Conservation (phyloP, 2,329 filamentous ascomycete genomes). For the Talaromyces amestolkiae region DNA sequence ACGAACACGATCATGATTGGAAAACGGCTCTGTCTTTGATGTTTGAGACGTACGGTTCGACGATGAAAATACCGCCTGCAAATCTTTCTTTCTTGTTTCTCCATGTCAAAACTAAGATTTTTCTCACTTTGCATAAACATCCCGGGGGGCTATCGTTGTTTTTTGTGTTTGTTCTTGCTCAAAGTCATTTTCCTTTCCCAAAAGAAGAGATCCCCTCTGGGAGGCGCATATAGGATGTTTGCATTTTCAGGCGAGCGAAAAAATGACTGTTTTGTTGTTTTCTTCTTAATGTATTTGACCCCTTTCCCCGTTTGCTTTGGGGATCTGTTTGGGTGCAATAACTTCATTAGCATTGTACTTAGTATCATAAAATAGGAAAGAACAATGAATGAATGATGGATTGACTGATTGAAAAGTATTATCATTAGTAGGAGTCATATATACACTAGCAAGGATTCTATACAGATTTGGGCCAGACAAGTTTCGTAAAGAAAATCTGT, state of each 20-base stretch:
- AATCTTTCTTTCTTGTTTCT: not conserved
- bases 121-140: conserved; percentile 9
- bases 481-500: not conserved
- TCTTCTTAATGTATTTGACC: conserved; percentile 10
- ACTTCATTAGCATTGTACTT: conserved; percentile 16
- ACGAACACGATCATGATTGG: not conserved
- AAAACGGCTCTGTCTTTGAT: not conserved
- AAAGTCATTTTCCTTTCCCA: conserved; percentile 19
- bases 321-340: not conserved
- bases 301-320: not conserved
- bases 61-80: not conserved
- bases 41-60: not conserved
- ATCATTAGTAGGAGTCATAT: conserved; percentile 9
- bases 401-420: not conserved
- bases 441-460: not conserved
- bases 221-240: conserved; percentile 17
- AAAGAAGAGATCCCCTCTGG: conserved; percentile 14
- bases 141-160: conserved; percentile 13
- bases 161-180: conserved; percentile 15
- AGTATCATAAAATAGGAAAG: conserved; percentile 10
- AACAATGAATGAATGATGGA: conserved; percentile 5
- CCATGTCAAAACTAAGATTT: conserved; percentile 1
- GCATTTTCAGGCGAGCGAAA: conserved; percentile 21
- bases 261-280: conserved; percentile 9
- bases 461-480: conserved; percentile 1